Evolutionary conservation across 1,284 basidiomycete species (phyloP).

Genomic region (Trichosporon ovoides): DNA sequence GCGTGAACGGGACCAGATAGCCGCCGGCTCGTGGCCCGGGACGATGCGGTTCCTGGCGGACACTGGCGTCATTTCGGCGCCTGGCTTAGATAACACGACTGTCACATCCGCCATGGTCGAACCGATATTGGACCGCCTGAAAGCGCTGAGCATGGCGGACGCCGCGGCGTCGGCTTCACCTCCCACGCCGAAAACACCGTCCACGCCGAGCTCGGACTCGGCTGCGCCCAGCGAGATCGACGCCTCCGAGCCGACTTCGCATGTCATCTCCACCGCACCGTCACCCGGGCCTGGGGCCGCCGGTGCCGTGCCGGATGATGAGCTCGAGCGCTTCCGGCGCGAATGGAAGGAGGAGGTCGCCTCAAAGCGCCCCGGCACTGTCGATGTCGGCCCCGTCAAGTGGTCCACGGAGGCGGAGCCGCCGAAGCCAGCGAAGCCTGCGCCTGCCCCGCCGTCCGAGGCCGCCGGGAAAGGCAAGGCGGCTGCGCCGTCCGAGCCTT

Average conservation of each 20-base stretch:
- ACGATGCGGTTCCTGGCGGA: not conserved
- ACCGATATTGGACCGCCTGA: constrained; percentile 5
- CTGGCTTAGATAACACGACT: not conserved
- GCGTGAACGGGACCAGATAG: not conserved
- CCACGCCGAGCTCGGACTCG: not conserved
- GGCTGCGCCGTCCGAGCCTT: constrained; percentile 7
- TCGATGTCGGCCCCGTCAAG: constrained; percentile 11
- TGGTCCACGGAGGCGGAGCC: constrained; percentile 3
- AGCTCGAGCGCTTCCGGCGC: constrained; percentile 64
- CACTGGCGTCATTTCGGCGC: not conserved
- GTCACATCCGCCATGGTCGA: not conserved
- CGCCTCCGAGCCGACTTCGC: not conserved
- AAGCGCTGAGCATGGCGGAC: not conserved
- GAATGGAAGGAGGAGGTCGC: constrained; percentile 66
- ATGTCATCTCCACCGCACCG: not conserved
- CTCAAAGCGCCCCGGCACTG: constrained; percentile 9
- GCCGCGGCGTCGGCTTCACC: not conserved
- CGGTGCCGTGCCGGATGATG: constrained; percentile 43
- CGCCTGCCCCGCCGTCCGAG: not conserved
- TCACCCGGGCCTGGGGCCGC: constrained; percentile 3
- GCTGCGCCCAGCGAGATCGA: not conserved
- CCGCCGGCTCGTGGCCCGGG: not conserved
- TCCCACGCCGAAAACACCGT: not conserved
- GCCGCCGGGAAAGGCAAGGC: constrained; percentile 6
- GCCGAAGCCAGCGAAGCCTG: not conserved